A percentile compares a stretch with the other conserved stretches of the same genome.
Conservation (phyloP, 225 moss, liverwort and hornwort genomes). For the Ulota crispa region DNA sequence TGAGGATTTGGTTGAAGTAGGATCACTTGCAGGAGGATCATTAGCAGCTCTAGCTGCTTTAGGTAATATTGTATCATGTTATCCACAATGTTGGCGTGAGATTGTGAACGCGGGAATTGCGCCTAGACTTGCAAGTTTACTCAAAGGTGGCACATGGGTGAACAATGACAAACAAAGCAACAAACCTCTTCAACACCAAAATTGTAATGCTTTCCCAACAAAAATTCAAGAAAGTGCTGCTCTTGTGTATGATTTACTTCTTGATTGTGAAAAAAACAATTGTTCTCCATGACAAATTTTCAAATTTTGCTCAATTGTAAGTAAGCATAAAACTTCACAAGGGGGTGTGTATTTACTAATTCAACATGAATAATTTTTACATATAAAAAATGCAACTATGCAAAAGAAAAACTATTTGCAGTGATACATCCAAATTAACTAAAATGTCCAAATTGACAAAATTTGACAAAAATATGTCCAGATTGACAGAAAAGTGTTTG, state of each 20-base stretch:
- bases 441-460: too few species aligned
- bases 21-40: slow-evolving; percentile 30
- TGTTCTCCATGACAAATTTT: not conserved
- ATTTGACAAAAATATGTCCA: too few species aligned
- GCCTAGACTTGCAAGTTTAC: slow-evolving; percentile 48
- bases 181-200: not conserved
- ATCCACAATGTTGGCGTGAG: slow-evolving; percentile 65
- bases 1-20: not conserved
- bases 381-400: not conserved
- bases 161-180: not conserved
- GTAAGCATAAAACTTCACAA: not conserved
- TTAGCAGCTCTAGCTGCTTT: slow-evolving; percentile 74
- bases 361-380: too few species aligned
- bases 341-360: too few species aligned
- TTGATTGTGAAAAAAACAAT: slow-evolving; percentile 41
- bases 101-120: slow-evolving; percentile 51
- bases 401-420: too few species aligned
- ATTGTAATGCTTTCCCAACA: not conserved
- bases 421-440: too few species aligned
- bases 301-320: not conserved
- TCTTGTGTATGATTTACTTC: slow-evolving; percentile 61
- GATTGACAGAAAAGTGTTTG: too few species aligned
- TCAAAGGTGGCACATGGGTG: not conserved
- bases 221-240: slow-evolving; percentile 73
- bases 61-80: slow-evolving; percentile 67